phyloP scores from a whole-genome alignment of 2,329 filamentous ascomycete genomes.

The Aspergillus tanneri region DNA sequence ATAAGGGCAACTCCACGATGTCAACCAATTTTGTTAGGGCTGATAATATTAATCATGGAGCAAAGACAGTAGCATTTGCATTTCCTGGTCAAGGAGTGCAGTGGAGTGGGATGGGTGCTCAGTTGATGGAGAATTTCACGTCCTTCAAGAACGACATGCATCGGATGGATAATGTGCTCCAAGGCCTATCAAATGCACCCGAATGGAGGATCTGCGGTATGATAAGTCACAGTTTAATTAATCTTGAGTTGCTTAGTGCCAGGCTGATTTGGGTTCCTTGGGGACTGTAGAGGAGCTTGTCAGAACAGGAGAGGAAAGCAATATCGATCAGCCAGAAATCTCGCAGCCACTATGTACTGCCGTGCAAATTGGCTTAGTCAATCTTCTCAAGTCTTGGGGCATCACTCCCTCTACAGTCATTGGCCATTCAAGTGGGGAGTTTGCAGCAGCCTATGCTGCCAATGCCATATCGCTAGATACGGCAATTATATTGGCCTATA shows the following conservation, averaged over 20 bases:
- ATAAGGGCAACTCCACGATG: no score
- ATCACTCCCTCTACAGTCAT: constrained; percentile 25
- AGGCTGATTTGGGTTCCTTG: not conserved
- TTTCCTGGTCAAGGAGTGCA: constrained; percentile 33
- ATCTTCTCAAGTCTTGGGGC: constrained; percentile 28
- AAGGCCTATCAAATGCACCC: not conserved
- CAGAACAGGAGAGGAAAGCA: constrained; percentile 1
- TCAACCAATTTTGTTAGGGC: not conserved
- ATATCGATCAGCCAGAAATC: not conserved
- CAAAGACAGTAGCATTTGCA: constrained; percentile 12
- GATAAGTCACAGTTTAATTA: not conserved
- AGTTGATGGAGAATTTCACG: not conserved
- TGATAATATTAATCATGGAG: not conserved
- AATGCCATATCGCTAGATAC: not conserved
- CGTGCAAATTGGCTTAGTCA: constrained; percentile 32
- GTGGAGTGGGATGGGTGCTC: constrained; percentile 14
- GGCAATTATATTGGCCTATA: constrained; percentile 12
- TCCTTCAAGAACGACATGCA: not conserved
- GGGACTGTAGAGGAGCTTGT: constrained; percentile 1
- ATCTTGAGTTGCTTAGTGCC: not conserved
- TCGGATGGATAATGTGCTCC: constrained; percentile 1
- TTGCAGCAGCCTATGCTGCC: constrained; percentile 23
- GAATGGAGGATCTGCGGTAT: not conserved
- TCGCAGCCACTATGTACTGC: constrained; percentile 22
- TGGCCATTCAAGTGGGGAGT: constrained; percentile 36